Conservation (phyloP, 345 rosid genomes). For the Eucalyptus erythrocorys region DNA sequence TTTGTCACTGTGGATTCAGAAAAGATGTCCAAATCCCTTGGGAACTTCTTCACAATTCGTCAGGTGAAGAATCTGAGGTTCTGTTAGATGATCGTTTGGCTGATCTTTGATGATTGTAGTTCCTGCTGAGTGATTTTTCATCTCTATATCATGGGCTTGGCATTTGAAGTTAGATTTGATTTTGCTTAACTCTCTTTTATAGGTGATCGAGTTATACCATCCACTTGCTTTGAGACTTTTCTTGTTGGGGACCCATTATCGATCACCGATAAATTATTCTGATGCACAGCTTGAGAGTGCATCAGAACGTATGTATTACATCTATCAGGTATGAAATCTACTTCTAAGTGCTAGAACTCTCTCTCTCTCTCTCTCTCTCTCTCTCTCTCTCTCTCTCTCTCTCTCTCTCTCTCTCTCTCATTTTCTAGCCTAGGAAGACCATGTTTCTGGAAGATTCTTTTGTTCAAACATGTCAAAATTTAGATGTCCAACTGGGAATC, state of each 20-base stretch:
- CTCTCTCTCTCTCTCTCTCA: neutral
- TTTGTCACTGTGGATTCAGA: constrained; percentile 92
- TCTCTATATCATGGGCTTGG: neutral
- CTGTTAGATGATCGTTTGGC: neutral
- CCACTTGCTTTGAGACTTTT: constrained; percentile 82
- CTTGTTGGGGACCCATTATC: constrained; percentile 84
- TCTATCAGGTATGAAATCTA: constrained; percentile 58
- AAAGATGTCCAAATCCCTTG: constrained; percentile 97
- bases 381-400: neutral
- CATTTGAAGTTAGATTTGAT: neutral
- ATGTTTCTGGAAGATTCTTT: neutral
- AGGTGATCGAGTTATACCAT: constrained; percentile 82
- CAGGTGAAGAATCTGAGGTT: constrained; percentile 33
- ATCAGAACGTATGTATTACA: constrained; percentile 87
- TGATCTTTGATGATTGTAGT: neutral
- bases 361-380: neutral
- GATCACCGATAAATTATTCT: constrained; percentile 91
- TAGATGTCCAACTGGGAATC: neutral
- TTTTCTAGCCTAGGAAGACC: neutral
- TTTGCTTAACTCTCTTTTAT: neutral
- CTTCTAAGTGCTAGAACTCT: neutral
- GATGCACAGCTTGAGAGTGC: constrained; percentile 80
- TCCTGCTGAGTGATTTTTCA: neutral
- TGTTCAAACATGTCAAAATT: neutral
- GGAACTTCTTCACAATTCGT: constrained; percentile 93